Evolutionary conservation across 805 yeast species (phyloP), one percentile per base, ranked within the genome.

Genomic region (Starmerella stellata): DNA sequence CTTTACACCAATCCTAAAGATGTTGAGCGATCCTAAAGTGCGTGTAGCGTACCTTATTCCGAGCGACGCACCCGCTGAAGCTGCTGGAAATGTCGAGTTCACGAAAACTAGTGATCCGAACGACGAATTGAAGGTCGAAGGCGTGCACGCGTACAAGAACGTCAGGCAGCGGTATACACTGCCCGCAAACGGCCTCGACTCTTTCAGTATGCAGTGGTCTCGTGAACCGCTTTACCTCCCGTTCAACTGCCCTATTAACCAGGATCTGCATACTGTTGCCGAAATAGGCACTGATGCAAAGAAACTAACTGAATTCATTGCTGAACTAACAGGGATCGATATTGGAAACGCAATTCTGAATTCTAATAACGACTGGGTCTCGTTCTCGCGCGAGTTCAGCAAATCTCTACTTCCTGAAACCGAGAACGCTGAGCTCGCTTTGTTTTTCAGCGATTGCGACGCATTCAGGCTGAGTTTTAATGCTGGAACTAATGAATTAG

Each of bases 401-500:
- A 5, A 27, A n/a, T 20, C 14, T 4, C 4, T 11, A 11, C 34
- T 15, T 24, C 19, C 15, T 31, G 35, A 7, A 15, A 20, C 18
- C 21, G 15, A 21, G 16, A 28, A 23, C 18, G 8, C 4, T 29
- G 32, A 2, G 36, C 42, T 29, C 8, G 8, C 8, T 8, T 8
- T 15, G 32, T 25, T n/a, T 11, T 13, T 29, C 8, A 5, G 19
- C 16, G 32, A 15, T 8, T 29, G 32, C 2, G 37, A 37, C 15
- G 40, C 45, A 9, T 23, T 39, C 13, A 38, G 45, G 14, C n/a
- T 37, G 15, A 21, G 35, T 15, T 15, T 34, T 7, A 24, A 37
- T 21, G 36, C 45, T 9, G 18, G 16, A 30, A 21, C 38, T 9
- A 39, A 33, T 13, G 53, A 48, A 20, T 36, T 49, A 19, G 43